These are phyloP conservation scores for Colletotrichum sp. DNA, from an alignment of 2,329 filamentous ascomycete genomes.

Conservation along the genomic window DNA sequence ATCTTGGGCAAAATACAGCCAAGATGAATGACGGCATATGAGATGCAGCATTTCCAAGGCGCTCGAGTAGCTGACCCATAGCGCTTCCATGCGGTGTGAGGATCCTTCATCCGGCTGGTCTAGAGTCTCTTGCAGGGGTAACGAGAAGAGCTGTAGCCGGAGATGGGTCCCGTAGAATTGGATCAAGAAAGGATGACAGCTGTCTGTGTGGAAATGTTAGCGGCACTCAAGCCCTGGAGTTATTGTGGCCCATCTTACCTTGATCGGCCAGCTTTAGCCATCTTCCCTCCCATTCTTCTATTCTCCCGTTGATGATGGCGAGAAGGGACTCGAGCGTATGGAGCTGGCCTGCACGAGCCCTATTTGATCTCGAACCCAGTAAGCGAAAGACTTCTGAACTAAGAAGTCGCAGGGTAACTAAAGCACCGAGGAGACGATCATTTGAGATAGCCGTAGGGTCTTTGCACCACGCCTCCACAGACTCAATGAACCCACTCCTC, in stretches of 20 bases:
- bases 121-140: constrained; percentile 36
- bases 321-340: constrained; percentile 28
- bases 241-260: neutral
- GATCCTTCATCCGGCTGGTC: constrained; percentile 22
- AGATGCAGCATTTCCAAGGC: constrained; percentile 33
- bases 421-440: constrained; percentile 39
- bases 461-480: constrained; percentile 38
- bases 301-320: constrained; percentile 23
- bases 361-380: constrained; percentile 22
- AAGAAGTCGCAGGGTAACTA: constrained; percentile 38
- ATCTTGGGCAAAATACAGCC: constrained; percentile 43
- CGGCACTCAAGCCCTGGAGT: neutral
- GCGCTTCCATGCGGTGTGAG: constrained; percentile 31
- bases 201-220: neutral
- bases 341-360: constrained; percentile 10
- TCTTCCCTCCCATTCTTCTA: constrained; percentile 27
- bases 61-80: constrained; percentile 35
- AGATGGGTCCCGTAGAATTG: constrained; percentile 43
- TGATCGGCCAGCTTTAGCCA: constrained; percentile 21
- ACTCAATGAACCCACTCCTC: constrained; percentile 37
- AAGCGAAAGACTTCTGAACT: constrained; percentile 37
- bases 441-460: constrained; percentile 32
- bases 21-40: constrained; percentile 31
- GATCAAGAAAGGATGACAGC: constrained; percentile 39
- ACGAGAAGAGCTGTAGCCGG: constrained; percentile 39